A percentile compares a stretch with the other conserved stretches of the same genome.
Evolutionary conservation across 2,329 filamentous ascomycete species (phyloP).

Genomic region (Corniculantispora saksenae): DNA sequence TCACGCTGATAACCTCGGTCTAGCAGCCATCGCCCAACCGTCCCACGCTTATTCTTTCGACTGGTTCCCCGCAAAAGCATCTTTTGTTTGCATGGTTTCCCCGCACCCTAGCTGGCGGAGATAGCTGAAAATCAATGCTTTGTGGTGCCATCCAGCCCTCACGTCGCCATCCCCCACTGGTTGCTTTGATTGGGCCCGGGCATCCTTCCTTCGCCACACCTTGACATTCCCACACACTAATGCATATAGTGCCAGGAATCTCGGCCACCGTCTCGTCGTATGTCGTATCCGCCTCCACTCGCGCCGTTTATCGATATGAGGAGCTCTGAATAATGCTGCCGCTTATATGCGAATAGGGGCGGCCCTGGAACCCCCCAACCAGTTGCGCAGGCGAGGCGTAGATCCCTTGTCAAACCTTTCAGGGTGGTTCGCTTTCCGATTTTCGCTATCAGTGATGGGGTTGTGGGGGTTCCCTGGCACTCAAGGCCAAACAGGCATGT

Average conservation of each 20-base stretch:
- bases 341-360: neutral
- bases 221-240: neutral
- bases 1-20: slow-evolving; percentile 9
- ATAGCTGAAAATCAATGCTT: neutral
- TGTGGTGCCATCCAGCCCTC: neutral
- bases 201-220: neutral
- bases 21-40: neutral
- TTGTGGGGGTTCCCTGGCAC: neutral
- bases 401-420: neutral
- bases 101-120: slow-evolving; percentile 12
- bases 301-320: neutral
- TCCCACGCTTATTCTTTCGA: neutral
- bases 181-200: neutral
- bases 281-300: slow-evolving; percentile 17
- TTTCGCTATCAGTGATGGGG: neutral
- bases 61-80: slow-evolving; percentile 4
- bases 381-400: neutral
- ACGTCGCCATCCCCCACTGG: neutral
- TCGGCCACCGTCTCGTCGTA: slow-evolving; percentile 6
- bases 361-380: neutral
- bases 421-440: neutral
- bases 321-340: neutral
- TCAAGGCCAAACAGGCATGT: neutral
- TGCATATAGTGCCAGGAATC: neutral
- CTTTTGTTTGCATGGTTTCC: slow-evolving; percentile 8